Percentiles rank a stretch among this genome's conserved stretches.
Conservation (phyloP, 768 basidiomycete genomes). For the Boletus eberwhitei region DNA sequence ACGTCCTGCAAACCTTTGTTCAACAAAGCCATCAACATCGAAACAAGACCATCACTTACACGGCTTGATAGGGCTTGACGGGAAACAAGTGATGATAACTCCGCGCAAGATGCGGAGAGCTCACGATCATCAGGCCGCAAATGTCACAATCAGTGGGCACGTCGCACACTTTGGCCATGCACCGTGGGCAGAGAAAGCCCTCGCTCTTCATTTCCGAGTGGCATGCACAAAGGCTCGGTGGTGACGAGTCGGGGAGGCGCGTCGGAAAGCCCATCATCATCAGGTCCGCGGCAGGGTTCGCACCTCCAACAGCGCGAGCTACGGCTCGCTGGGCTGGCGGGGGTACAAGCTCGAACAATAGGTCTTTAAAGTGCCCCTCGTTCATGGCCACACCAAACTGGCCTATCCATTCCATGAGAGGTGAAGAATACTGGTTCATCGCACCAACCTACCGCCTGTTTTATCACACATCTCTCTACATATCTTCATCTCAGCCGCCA, state of each 20-base stretch:
- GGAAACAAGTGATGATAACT: slow-evolving; percentile 97
- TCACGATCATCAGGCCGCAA: slow-evolving; percentile 96
- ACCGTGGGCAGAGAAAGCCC: slow-evolving; percentile 94
- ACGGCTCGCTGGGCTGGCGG: slow-evolving; percentile 80
- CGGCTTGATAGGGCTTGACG: slow-evolving; percentile 76
- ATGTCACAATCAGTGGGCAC: slow-evolving; percentile 98
- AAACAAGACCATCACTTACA: slow-evolving; percentile 53
- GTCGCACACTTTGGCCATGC: slow-evolving; percentile 91
- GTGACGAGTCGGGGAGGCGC: slow-evolving; percentile 78
- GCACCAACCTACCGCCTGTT: slow-evolving; percentile 66
- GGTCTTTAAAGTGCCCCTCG: slow-evolving; percentile 94
- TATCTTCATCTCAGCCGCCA: slow-evolving; percentile 98
- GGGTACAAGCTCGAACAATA: slow-evolving; percentile 92
- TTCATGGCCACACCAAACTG: slow-evolving; percentile 97
- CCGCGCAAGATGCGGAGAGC: slow-evolving; percentile 92
- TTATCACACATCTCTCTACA: slow-evolving; percentile 89
- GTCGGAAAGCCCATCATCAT: slow-evolving; percentile 99
- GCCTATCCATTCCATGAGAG: slow-evolving; percentile 40
- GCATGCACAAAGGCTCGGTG: slow-evolving; percentile 86
- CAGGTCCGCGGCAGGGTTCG: slow-evolving; percentile 76
- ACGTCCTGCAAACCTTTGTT: slow-evolving; percentile 31
- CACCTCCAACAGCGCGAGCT: slow-evolving; percentile 40
- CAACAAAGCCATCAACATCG: neutral
- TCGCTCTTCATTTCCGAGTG: slow-evolving; percentile 90
- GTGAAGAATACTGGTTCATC: neutral